phyloP scores from a whole-genome alignment of 2,329 filamentous ascomycete genomes.

The Elsinoe arachidis region DNA sequence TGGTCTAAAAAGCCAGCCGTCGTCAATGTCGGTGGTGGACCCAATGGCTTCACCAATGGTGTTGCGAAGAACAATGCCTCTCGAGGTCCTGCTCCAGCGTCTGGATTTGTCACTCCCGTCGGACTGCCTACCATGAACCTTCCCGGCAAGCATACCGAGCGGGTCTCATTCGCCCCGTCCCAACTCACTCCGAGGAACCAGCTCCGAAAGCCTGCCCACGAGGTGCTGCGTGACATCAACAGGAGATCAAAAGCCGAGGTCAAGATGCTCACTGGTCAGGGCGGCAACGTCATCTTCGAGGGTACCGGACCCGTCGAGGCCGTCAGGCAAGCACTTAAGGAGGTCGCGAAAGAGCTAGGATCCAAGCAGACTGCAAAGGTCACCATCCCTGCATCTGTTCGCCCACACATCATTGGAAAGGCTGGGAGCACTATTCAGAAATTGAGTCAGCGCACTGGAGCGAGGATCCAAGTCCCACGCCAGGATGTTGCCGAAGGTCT shows the following conservation, averaged over 20 bases:
- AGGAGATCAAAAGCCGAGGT: slow-evolving; percentile 82
- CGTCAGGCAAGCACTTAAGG: slow-evolving; percentile 80
- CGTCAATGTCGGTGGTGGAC: slow-evolving; percentile 34
- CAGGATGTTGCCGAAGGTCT: slow-evolving; percentile 53
- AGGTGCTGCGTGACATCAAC: slow-evolving; percentile 87
- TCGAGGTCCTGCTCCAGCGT: slow-evolving; percentile 54
- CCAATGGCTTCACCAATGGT: slow-evolving; percentile 48
- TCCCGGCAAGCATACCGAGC: slow-evolving; percentile 74
- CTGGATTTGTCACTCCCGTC: slow-evolving; percentile 35
- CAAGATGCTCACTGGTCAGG: slow-evolving; percentile 63
- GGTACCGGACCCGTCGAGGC: slow-evolving; percentile 75
- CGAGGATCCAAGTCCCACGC: slow-evolving; percentile 82
- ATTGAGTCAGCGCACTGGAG: slow-evolving; percentile 81
- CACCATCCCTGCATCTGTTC: slow-evolving; percentile 71
- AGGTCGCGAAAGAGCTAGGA: slow-evolving; percentile 80
- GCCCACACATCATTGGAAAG: slow-evolving; percentile 87
- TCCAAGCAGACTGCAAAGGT: slow-evolving; percentile 68
- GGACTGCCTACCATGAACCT: slow-evolving; percentile 47
- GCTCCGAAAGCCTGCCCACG: slow-evolving; percentile 74
- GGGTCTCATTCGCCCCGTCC: slow-evolving; percentile 62
- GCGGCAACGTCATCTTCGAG: slow-evolving; percentile 69
- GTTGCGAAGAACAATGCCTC: slow-evolving; percentile 43
- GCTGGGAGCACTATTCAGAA: slow-evolving; percentile 83
- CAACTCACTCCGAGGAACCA: slow-evolving; percentile 69
- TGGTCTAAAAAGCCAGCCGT: slow-evolving; percentile 64